Evolutionary conservation across 2,329 filamentous ascomycete genomes (phyloP), one percentile per base, ranked within the genome.

Genomic region (Ceratocystis destructans): DNA sequence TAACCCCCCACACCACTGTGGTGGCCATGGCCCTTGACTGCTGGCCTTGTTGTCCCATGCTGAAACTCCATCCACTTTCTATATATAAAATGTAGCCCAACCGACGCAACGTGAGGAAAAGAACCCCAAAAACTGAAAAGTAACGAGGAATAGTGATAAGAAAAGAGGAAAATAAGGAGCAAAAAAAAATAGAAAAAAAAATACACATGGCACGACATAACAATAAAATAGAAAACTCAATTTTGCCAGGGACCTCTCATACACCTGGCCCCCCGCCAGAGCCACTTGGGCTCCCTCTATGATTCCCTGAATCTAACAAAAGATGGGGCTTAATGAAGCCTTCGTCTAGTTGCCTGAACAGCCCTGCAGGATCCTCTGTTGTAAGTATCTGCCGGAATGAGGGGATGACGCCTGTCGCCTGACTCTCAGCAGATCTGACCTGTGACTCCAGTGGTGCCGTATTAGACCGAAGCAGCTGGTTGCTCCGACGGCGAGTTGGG

Each of bases 321-420:
- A 97, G 77, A 73, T 87, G 89, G 20, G 93, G 93, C 79, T 97
- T 97, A 76, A 97, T 92, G 74, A 91, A 96, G 68, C 92, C 90
- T 75, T 99, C 94, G 74, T 99, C 94, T 68, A 99, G 79, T 76
- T 96, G 92, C 70, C 86, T 87, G 75, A 99, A 96, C 77, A 95
- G 84, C 59, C 88, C 90, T 8, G 89, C 88, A 57, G 95, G 91
- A 74, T 99, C 94, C 63, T 96, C 90, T 0, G 88, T 83, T 17
- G 88, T 89, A 70, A 96, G 85, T 7, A 99, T 79, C 73, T 93
- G 88, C 66, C 86, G 85, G 67, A 96, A 85, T 0, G 91, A 88
- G 37, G 66, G 61, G 17, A 63, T 68, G 12, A 61, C 31, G 5
- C 66, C 62, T 22, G 61, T 62, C 15, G 50, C 44, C 8, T 64